phyloP scores from a whole-genome alignment of 2,329 filamentous ascomycete species.

The Claviceps sorghi region DNA sequence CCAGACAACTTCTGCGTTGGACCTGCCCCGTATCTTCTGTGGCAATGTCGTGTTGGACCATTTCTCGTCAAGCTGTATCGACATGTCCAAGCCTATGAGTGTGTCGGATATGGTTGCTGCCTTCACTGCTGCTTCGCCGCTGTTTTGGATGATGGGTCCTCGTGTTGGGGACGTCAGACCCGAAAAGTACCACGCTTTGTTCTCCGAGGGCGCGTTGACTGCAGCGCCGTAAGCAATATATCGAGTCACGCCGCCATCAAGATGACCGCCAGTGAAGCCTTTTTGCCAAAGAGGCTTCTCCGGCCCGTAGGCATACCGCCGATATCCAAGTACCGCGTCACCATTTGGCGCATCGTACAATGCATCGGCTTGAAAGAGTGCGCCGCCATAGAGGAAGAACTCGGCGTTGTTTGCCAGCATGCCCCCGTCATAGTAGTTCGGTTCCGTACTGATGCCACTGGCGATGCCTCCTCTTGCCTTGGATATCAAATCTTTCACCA shows the following conservation, averaged over 20 bases:
- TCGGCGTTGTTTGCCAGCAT: slow-evolving; percentile 51
- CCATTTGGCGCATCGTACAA: slow-evolving; percentile 23
- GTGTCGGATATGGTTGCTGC: slow-evolving; percentile 35
- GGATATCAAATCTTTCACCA: slow-evolving; percentile 27
- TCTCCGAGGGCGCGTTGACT: slow-evolving; percentile 52
- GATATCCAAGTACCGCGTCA: slow-evolving; percentile 35
- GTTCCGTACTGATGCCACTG: slow-evolving; percentile 38
- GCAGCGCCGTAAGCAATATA: slow-evolving; percentile 52
- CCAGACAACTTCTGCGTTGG: slow-evolving; percentile 54
- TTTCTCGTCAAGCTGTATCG: slow-evolving; percentile 28
- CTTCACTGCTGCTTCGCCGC: slow-evolving; percentile 19
- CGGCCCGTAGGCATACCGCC: slow-evolving; percentile 36
- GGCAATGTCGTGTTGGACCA: slow-evolving; percentile 47
- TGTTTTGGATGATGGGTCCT: slow-evolving; percentile 31
- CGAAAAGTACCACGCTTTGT: slow-evolving; percentile 57
- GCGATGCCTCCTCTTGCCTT: slow-evolving; percentile 32
- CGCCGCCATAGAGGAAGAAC: slow-evolving; percentile 50
- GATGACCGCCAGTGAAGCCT: slow-evolving; percentile 25
- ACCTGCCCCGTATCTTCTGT: slow-evolving; percentile 34
- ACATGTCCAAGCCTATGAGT: slow-evolving; percentile 48
- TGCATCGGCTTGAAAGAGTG: slow-evolving; percentile 22
- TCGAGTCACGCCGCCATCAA: slow-evolving; percentile 36
- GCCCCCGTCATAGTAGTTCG: slow-evolving; percentile 46
- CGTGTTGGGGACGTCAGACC: slow-evolving; percentile 39
- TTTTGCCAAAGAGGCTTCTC: slow-evolving; percentile 26